Percentiles rank a stretch among this genome's conserved stretches.
phyloP scores from a whole-genome alignment of 139 green algal genomes.

The Axilococcus clingmanii region DNA sequence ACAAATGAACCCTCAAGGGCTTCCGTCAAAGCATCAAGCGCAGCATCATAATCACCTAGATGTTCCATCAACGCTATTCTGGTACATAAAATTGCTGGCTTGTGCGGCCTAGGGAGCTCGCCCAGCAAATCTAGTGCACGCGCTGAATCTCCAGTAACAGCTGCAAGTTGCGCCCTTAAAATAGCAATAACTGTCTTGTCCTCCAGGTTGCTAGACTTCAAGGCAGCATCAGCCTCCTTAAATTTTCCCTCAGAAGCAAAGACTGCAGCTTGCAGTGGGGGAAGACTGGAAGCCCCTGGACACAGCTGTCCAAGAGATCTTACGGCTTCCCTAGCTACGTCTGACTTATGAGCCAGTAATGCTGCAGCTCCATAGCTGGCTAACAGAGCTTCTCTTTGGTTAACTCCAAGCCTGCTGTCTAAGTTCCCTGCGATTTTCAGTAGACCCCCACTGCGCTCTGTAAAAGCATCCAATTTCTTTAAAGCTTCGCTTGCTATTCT shows the following conservation, averaged over 20 bases:
- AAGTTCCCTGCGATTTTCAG: constrained; percentile 33
- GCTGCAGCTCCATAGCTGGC: constrained; percentile 57
- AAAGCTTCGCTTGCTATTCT: constrained; percentile 44
- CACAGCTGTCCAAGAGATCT: constrained; percentile 22
- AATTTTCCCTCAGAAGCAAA: constrained; percentile 33
- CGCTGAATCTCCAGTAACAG: constrained; percentile 25
- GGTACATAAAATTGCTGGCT: constrained; percentile 49
- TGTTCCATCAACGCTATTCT: constrained; percentile 42
- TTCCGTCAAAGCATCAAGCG: constrained; percentile 19
- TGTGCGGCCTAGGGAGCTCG: neutral
- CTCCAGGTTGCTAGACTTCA: constrained; percentile 22
- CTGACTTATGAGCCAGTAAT: constrained; percentile 42
- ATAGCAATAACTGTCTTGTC: neutral
- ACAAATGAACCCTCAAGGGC: constrained; percentile 29
- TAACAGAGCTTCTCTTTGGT: constrained; percentile 57
- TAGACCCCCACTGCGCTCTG: constrained; percentile 29
- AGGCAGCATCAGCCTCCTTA: constrained; percentile 41
- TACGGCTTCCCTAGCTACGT: constrained; percentile 39
- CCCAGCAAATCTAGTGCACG: constrained; percentile 14
- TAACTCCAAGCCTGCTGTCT: constrained; percentile 44
- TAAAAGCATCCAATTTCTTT: constrained; percentile 55
- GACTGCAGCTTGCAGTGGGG: constrained; percentile 55
- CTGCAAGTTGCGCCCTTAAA: constrained; percentile 54
- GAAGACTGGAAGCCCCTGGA: constrained; percentile 5
- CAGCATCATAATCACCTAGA: constrained; percentile 28